These are phyloP conservation scores for Colletotrichum agaves DNA, from an alignment of 2,329 filamentous ascomycete genomes.

Conservation along the genomic window DNA sequence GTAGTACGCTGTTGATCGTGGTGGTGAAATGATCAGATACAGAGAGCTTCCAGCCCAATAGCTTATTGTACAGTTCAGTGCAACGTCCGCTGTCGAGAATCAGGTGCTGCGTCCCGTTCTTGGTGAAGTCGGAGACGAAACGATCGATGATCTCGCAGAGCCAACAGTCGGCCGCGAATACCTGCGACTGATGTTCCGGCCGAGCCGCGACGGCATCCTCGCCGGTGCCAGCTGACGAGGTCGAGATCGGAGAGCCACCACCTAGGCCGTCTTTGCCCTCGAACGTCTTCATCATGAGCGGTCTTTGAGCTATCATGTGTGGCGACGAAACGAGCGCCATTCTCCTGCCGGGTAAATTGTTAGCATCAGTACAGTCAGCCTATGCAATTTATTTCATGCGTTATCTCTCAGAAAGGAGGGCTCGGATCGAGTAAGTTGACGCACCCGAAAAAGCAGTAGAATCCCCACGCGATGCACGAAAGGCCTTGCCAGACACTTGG, in stretches of 20 bases:
- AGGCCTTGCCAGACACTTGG: slow-evolving; percentile 27
- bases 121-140: background rate
- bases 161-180: slow-evolving; percentile 15
- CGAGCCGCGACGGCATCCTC: background rate
- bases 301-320: background rate
- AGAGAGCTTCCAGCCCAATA: slow-evolving; percentile 18
- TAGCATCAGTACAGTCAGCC: background rate
- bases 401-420: background rate
- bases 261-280: background rate
- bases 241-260: background rate
- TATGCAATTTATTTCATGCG: no score
- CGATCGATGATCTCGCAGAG: slow-evolving; percentile 23
- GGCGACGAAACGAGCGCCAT: background rate
- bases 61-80: slow-evolving; percentile 18
- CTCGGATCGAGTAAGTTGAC: background rate
- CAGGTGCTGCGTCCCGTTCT: background rate
- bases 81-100: background rate
- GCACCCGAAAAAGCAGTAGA: slow-evolving; percentile 41
- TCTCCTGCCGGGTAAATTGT: background rate
- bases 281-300: slow-evolving; percentile 19
- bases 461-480: slow-evolving; percentile 39
- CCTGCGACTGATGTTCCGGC: background rate
- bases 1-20: background rate
- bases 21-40: background rate
- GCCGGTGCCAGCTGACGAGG: background rate